A percentile compares a stretch with the other conserved stretches of the same genome.
phyloP scores from a whole-genome alignment of 495 filamentous ascomycete species.

The Mytilinidion resinicola region DNA sequence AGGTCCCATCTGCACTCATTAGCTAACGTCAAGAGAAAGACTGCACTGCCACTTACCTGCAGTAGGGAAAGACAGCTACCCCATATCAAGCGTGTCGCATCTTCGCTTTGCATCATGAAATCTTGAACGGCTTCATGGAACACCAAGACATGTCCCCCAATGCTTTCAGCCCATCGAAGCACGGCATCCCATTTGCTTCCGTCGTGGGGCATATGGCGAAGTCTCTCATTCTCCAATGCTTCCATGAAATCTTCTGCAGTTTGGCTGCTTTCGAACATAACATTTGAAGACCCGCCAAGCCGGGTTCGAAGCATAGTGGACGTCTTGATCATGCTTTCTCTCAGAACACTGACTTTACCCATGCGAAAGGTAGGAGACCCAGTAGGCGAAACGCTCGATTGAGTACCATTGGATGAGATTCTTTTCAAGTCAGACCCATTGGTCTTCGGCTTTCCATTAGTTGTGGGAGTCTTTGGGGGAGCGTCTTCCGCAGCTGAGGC shows the following conservation, averaged over 20 bases:
- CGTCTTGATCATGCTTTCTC: constrained; percentile 6
- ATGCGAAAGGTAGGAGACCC: constrained; percentile 10
- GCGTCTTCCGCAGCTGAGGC: background rate
- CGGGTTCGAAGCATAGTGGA: constrained; percentile 2
- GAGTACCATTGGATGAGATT: constrained; percentile 4
- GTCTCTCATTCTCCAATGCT: constrained; percentile 35
- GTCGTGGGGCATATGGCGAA: constrained; percentile 46
- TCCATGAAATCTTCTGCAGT: constrained; percentile 26
- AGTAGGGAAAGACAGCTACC: constrained; percentile 48
- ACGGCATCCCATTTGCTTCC: constrained; percentile 49
- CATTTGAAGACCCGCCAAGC: constrained; percentile 13
- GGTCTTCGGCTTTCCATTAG: background rate
- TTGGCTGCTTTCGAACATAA: constrained; percentile 15
- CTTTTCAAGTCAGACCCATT: constrained; percentile 8
- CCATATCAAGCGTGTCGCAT: constrained; percentile 47
- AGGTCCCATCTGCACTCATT: constrained; percentile 45
- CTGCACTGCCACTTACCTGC: constrained; percentile 40
- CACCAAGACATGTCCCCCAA: constrained; percentile 43
- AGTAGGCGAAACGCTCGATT: background rate
- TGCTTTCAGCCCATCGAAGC: constrained; percentile 47
- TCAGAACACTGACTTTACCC: constrained; percentile 11
- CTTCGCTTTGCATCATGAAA: constrained; percentile 47
- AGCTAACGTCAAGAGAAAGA: background rate
- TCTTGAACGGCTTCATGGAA: constrained; percentile 42
- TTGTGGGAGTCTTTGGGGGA: background rate